These are phyloP conservation scores for Nicotiana rustica DNA, from an alignment of 305 asterid species.

Conservation along the genomic window DNA sequence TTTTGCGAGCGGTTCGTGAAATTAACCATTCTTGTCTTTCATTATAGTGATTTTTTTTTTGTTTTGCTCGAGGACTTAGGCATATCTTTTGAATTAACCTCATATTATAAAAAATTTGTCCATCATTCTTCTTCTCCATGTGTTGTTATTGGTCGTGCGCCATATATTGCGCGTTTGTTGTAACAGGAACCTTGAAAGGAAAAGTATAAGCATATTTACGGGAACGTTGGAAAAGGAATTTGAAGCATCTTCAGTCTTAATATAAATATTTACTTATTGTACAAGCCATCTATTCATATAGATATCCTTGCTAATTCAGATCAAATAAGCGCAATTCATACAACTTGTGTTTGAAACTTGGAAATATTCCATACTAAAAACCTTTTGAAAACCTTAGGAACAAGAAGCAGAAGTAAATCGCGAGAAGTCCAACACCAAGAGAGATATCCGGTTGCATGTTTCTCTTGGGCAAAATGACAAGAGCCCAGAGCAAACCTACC, in stretches of 20 bases:
- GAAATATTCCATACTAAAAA: neutral
- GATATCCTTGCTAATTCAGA: neutral
- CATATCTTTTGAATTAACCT: no score
- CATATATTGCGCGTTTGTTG: neutral
- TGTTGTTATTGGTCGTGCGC: no score
- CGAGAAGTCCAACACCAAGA: slow-evolving; percentile 69
- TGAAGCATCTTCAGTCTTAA: slow-evolving; percentile 4
- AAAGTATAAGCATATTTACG: neutral
- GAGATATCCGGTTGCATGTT: slow-evolving; percentile 64
- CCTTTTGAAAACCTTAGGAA: slow-evolving; percentile 58
- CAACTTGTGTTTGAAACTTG: neutral
- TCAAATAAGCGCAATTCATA: neutral
- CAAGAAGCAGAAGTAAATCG: slow-evolving; percentile 72
- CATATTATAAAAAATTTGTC: no score
- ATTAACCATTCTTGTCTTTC: no score
- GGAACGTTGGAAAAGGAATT: neutral
- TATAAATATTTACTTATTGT: neutral
- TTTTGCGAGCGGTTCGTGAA: no score
- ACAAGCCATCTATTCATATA: neutral
- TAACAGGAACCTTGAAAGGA: neutral
- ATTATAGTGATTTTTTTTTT: no score
- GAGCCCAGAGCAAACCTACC: slow-evolving; percentile 82
- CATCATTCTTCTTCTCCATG: no score
- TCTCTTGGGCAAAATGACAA: slow-evolving; percentile 69
- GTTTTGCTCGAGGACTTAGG: no score